Base-by-base conservation (phyloP, 139 green algal genomes). In the Choricystis sp. region DNA sequence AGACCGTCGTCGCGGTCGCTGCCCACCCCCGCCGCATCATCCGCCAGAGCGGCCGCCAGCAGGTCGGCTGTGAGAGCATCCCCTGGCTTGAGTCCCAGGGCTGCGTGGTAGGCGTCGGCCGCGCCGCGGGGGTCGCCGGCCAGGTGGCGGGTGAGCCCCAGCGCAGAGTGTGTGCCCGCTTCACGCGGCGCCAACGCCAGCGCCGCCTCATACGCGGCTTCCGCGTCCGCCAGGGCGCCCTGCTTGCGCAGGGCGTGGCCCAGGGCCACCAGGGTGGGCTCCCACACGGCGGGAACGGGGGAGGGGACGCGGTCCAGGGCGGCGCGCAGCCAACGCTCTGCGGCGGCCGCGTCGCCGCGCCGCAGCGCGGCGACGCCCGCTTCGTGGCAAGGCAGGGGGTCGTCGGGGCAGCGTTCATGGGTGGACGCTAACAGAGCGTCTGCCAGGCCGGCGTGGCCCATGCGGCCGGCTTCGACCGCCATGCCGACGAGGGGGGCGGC, bases 191-290 rank as follows among this genome's bases (percentile, higher is more conserved):
- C 59, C 23, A 94, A 69, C 2, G 62, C 76, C 5, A 94, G 66
- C 1, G 86, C 86, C n/a, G 67, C 66, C 49, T 82, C 59, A 62
- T 87, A 89, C 57, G 66, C 68, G 29, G 73, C 61, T 19, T 82
- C 49, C 4, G 83, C 78, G 19, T 79, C 66, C 24, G 61, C 68
- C 64, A 59, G 89, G 20, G 63, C 62, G 27, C 76, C 28, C 64
- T 85, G 69, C 81, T 95, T 95, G 31, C 92, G 79, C 68, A 90
- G 75, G 27, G 81, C 77, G 72, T 98, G 92, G 2, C 78, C 92
- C 27, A 98, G 71, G 40, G 91, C 92, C 4, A 94, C 66, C 14
- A 94, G 31, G 4, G 79, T 85, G 0, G 89, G 65, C 76, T 96
- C 89, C 85, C 83, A 92, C 25, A 66, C 70, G 72, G 73, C 61